Evolutionary conservation across 768 basidiomycete genomes (phyloP).

Genomic region (Rhizopogon rudus): DNA sequence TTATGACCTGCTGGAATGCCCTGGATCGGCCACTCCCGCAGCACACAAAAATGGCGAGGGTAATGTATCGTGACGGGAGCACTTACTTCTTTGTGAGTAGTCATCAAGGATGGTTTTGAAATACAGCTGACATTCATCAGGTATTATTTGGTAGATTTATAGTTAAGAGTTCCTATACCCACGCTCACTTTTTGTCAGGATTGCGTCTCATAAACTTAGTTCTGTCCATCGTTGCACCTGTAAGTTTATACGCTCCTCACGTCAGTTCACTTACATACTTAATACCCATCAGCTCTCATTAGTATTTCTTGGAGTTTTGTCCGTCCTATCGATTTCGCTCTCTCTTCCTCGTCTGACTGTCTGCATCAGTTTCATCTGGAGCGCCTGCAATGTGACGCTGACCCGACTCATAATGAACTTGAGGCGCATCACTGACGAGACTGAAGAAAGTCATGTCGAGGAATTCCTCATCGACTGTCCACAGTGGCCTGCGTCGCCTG

Average conservation of each 20-base stretch:
- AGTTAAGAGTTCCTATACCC: not conserved
- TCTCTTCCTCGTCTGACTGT: not conserved
- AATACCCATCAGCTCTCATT: conserved; percentile 13
- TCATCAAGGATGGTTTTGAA: not conserved
- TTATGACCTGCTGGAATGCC: conserved; percentile 23
- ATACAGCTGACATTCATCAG: conserved; percentile 8
- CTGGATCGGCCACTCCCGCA: conserved; percentile 19
- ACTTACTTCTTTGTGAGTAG: conserved; percentile 22
- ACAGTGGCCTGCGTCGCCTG: not conserved
- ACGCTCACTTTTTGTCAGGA: conserved; percentile 5
- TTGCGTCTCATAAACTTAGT: conserved; percentile 19
- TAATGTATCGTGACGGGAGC: conserved; percentile 25
- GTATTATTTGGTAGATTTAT: conserved; percentile 18
- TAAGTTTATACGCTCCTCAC: conserved; percentile 5
- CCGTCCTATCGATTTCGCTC: not conserved
- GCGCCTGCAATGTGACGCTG: conserved; percentile 26
- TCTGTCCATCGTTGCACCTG: conserved; percentile 16
- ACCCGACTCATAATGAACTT: conserved; percentile 30
- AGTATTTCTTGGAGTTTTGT: conserved; percentile 17
- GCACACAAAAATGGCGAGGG: conserved; percentile 12
- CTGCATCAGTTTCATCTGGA: conserved; percentile 30
- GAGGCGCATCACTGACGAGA: conserved; percentile 12
- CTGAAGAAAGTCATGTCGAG: not conserved
- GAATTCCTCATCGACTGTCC: not conserved
- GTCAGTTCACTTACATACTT: not conserved